These are phyloP conservation scores for Skeletonema potamos DNA, from an alignment of 108 stramenopile genomes.

Conservation along the genomic window DNA sequence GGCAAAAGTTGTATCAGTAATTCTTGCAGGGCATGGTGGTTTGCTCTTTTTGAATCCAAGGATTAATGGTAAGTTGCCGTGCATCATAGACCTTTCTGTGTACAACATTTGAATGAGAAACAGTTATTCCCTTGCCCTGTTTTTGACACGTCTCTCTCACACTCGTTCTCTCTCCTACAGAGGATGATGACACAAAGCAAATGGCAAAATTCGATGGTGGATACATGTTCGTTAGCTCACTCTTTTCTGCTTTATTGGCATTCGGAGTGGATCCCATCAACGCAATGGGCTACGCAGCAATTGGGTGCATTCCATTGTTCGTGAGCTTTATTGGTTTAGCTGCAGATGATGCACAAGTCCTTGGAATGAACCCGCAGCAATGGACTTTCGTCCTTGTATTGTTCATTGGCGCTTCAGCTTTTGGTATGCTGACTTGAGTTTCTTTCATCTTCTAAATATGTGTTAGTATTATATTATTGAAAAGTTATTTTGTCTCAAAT, in stretches of 20 bases:
- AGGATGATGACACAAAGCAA: slow-evolving; percentile 19
- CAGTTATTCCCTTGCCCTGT: no score
- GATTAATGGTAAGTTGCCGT: slow-evolving; percentile 17
- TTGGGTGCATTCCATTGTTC: slow-evolving; percentile 9
- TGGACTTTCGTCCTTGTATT: slow-evolving; percentile 7
- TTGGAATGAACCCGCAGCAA: slow-evolving; percentile 9
- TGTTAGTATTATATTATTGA: not conserved
- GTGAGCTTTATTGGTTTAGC: slow-evolving; percentile 2
- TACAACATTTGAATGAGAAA: no score
- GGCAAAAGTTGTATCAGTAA: slow-evolving; percentile 17
- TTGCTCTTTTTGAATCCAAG: slow-evolving; percentile 31
- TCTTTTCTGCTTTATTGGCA: slow-evolving; percentile 13
- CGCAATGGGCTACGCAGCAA: slow-evolving; percentile 20
- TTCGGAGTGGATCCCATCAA: slow-evolving; percentile 15
- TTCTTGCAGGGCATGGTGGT: slow-evolving; percentile 24
- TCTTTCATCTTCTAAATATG: not conserved
- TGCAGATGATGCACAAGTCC: not conserved
- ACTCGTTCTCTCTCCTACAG: not conserved
- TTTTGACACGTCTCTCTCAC: not conserved
- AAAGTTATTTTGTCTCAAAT: not conserved
- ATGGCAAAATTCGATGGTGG: slow-evolving; percentile 26
- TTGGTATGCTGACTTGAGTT: slow-evolving; percentile 19
- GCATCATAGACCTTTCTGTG: not conserved
- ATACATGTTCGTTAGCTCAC: slow-evolving; percentile 27
- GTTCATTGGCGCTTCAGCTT: slow-evolving; percentile 18